Evolutionary conservation across 495 filamentous ascomycete species (phyloP).

Genomic region (Chlorociboria aeruginascens): DNA sequence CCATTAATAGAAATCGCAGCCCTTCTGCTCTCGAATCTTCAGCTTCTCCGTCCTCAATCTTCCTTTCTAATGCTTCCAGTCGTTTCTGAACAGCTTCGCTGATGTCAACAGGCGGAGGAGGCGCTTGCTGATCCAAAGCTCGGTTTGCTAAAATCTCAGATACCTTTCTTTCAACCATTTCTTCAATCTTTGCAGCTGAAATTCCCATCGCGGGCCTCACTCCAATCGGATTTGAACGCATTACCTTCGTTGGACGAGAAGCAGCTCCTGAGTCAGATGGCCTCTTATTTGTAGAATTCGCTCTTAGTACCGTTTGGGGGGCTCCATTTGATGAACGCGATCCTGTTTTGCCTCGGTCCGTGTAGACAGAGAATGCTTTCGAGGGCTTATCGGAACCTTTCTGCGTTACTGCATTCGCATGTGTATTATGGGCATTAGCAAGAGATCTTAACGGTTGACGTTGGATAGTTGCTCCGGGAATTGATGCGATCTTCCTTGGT

Average conservation of each 20-base stretch:
- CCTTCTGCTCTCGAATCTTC: constrained; percentile 72
- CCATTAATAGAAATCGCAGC: constrained; percentile 74
- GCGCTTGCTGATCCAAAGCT: constrained; percentile 34
- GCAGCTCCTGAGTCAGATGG: constrained; percentile 25
- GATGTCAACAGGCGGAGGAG: constrained; percentile 42
- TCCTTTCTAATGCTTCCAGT: constrained; percentile 72
- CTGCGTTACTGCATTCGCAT: constrained; percentile 43
- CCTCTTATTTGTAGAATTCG: constrained; percentile 30
- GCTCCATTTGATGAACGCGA: constrained; percentile 19
- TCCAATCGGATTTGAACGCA: constrained; percentile 21
- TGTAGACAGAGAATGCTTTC: constrained; percentile 75
- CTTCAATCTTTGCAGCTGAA: constrained; percentile 72
- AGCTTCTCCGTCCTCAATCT: constrained; percentile 47
- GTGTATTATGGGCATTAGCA: constrained; percentile 47
- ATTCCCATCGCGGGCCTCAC: constrained; percentile 33
- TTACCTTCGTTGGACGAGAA: constrained; percentile 29
- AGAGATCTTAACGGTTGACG: constrained; percentile 72
- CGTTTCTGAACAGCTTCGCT: constrained; percentile 69
- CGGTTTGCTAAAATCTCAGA: constrained; percentile 73
- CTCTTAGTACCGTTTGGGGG: constrained; percentile 26
- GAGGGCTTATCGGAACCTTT: constrained; percentile 53
- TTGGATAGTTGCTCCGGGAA: constrained; percentile 33
- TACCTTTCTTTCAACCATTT: constrained; percentile 83
- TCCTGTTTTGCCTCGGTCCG: constrained; percentile 47
- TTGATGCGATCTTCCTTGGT: constrained; percentile 37